phyloP scores from a whole-genome alignment of 202 grass and related monocot genomes.

The Thinopyrum obtusiflorum region DNA sequence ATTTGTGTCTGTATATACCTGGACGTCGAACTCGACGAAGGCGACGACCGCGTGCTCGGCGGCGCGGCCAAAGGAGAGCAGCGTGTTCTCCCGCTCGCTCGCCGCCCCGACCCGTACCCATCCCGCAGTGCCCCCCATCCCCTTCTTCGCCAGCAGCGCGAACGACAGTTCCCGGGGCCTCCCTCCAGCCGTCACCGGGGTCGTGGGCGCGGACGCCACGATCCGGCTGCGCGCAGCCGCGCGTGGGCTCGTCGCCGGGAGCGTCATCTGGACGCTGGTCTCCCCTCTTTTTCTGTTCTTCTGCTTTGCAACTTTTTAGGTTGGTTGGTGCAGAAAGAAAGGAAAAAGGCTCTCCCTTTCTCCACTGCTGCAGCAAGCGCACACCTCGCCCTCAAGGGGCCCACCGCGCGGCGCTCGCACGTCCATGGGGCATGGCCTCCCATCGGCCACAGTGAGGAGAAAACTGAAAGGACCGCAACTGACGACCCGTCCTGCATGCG shows the following conservation, averaged over 20 bases:
- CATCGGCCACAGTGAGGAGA: no score
- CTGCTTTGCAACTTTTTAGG: background rate
- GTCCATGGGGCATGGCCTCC: no score
- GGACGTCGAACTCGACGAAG: conserved; percentile 90
- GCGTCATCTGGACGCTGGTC: conserved; percentile 1
- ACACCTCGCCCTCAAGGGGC: no score
- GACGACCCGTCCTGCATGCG: no score
- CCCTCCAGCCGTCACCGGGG: background rate
- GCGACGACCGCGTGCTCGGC: conserved; percentile 51
- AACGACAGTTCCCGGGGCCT: background rate
- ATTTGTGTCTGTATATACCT: conserved; percentile 30
- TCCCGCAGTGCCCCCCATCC: conserved; percentile 74
- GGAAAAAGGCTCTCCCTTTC: no score
- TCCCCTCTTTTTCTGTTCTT: background rate
- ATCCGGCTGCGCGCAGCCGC: conserved; percentile 22
- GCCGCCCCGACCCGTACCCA: conserved; percentile 61
- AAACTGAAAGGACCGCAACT: no score
- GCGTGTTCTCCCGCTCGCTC: conserved; percentile 73
- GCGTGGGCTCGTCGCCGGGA: background rate
- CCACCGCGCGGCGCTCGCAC: no score
- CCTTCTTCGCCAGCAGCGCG: conserved; percentile 7
- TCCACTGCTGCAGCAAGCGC: no score
- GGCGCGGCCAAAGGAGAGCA: conserved; percentile 60
- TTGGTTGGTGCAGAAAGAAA: background rate
- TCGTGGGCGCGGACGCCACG: conserved; percentile 17